phyloP scores from a whole-genome alignment of 768 basidiomycete genomes.

The Leucosporidium creatinivorum region DNA sequence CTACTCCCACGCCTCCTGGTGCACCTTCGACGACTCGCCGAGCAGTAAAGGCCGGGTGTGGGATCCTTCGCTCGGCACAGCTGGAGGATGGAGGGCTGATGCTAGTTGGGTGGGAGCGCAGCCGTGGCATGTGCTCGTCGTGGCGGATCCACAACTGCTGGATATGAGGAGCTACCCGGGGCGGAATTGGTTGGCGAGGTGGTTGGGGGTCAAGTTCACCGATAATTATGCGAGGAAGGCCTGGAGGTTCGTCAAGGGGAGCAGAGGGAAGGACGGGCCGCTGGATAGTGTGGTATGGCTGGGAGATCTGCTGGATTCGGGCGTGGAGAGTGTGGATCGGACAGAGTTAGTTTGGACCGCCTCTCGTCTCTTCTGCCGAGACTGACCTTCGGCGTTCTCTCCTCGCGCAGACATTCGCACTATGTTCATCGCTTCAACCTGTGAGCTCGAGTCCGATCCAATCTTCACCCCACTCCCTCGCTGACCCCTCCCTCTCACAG shows the following conservation, averaged over 20 bases:
- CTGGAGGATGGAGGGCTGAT: neutral
- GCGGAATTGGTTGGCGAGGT: conserved; percentile 52
- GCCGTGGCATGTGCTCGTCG: conserved; percentile 61
- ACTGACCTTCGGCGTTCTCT: neutral
- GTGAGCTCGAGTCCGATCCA: conserved; percentile 55
- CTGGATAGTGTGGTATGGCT: conserved; percentile 74
- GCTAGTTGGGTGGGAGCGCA: neutral
- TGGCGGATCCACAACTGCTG: conserved; percentile 82
- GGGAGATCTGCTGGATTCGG: conserved; percentile 89
- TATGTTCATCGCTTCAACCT: conserved; percentile 60
- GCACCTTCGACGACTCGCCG: conserved; percentile 36
- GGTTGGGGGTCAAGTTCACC: conserved; percentile 58
- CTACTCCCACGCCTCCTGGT: conserved; percentile 40
- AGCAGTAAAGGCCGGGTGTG: conserved; percentile 2
- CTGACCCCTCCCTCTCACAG: neutral
- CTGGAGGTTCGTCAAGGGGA: conserved; percentile 50
- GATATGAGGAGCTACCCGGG: conserved; percentile 66
- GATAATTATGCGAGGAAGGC: conserved; percentile 78
- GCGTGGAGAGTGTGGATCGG: conserved; percentile 57
- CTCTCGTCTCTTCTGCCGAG: neutral
- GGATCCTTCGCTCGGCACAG: conserved; percentile 5
- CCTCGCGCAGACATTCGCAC: conserved; percentile 56
- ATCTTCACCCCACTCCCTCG: conserved; percentile 46
- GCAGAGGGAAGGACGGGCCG: conserved; percentile 49
- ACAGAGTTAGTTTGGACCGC: conserved; percentile 54